Conservation (phyloP, 352 stramenopile species). For the Globisporangium megalacanthum region DNA sequence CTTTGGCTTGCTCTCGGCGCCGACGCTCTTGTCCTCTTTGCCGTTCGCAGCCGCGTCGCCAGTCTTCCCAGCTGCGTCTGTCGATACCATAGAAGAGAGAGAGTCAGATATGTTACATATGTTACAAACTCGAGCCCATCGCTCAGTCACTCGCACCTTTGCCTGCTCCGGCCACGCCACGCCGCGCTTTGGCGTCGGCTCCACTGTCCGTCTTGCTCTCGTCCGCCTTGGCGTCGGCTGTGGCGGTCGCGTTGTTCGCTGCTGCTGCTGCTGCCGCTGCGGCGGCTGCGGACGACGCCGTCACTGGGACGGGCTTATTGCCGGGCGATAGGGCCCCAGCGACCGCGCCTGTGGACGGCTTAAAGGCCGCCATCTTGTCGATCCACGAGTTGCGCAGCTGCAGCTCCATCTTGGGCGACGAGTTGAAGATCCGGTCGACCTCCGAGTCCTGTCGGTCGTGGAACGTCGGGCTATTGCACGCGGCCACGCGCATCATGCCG, state of each 20-base stretch:
- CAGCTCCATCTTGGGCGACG: conserved; percentile 84
- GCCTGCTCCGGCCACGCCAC: conserved; percentile 1
- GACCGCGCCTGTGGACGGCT: conserved; percentile 26
- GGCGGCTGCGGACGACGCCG: conserved; percentile 4
- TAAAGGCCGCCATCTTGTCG: conserved; percentile 80
- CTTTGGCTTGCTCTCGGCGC: conserved; percentile 15
- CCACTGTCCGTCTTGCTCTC: conserved; percentile 9
- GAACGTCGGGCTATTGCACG: conserved; percentile 85
- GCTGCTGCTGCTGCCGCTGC: neutral
- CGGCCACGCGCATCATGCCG: conserved; percentile 68
- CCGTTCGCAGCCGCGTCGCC: neutral
- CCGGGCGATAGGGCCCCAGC: conserved; percentile 15
- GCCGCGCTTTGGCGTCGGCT: conserved; percentile 12
- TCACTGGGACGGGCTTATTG: conserved; percentile 47
- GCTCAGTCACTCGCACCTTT: conserved; percentile 7
- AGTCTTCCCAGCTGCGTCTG: conserved; percentile 7
- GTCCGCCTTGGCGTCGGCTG: conserved; percentile 4
- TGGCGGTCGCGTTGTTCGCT: neutral
- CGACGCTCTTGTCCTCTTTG: conserved; percentile 13
- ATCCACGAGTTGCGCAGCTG: conserved; percentile 87
- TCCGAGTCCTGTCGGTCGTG: conserved; percentile 88
- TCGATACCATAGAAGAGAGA: too few relatives aligned
- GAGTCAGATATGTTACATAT: too few relatives aligned
- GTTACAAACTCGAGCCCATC: too few relatives aligned
- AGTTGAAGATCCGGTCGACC: conserved; percentile 88